A percentile compares a stretch with the other conserved stretches of the same genome.
phyloP scores from a whole-genome alignment of 1,284 basidiomycete genomes.

The Meira nashicola region DNA sequence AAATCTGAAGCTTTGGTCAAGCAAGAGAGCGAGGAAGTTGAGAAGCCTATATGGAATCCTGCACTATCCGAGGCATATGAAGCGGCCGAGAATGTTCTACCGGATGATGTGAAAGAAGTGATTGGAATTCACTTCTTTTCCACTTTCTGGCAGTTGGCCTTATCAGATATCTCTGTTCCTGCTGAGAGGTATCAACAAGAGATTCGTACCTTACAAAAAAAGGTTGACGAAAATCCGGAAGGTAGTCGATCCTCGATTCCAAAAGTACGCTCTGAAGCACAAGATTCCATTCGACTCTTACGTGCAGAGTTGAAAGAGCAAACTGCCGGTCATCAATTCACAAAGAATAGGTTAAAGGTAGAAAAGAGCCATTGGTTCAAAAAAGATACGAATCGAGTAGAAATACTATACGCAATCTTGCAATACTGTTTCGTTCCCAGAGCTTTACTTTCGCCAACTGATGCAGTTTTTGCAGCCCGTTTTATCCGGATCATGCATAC shows the following conservation, averaged over 20 bases:
- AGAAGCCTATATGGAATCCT: conserved; percentile 32
- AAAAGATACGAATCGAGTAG: conserved; percentile 20
- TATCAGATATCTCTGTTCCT: conserved; percentile 49
- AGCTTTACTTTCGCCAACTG: conserved; percentile 84
- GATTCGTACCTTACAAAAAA: conserved; percentile 29
- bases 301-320: conserved; percentile 69
- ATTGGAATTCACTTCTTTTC: conserved; percentile 44
- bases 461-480: conserved; percentile 87
- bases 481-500: conserved; percentile 82
- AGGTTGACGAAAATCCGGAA: conserved; percentile 18
- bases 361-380: conserved; percentile 86
- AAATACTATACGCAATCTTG: conserved; percentile 58
- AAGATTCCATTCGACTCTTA: conserved; percentile 44
- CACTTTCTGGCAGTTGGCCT: conserved; percentile 51
- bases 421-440: conserved; percentile 91
- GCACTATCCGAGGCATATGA: conserved; percentile 36
- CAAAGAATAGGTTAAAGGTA: conserved; percentile 67
- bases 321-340: conserved; percentile 66
- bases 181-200: conserved; percentile 51
- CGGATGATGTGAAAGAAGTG: conserved; percentile 22
- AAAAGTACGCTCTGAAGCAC: conserved; percentile 38
- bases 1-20: neutral
- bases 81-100: conserved; percentile 29
- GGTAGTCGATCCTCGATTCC: conserved; percentile 13
- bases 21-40: conserved; percentile 1